Base-by-base conservation (phyloP, 2,329 filamentous ascomycete species). In the Arthrobotrys megalospora region DNA sequence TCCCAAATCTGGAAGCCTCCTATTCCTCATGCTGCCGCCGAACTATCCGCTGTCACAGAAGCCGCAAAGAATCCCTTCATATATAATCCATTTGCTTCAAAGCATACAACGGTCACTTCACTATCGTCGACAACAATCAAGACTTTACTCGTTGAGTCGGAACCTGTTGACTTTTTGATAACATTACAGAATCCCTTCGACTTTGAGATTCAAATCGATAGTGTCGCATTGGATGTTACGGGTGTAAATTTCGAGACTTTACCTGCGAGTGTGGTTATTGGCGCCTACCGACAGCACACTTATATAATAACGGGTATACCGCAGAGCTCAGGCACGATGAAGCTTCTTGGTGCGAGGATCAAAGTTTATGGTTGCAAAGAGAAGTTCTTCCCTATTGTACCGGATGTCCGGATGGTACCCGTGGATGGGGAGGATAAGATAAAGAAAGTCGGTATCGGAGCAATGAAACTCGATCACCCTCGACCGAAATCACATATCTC, bases 181-280 rank as follows among this genome's bases (percentile, higher is more conserved):
- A 94, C 92, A 1, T 86, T 99, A 16, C 96, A 98, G 83, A 99
- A 99, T 81, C 93, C 94, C 0, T 97, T 94, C 81, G 95, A 98
- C 77, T 91, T 98, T 80, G 93, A 97, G 79, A 86, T 99, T 3
- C 93, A 97, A 68, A 90, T 99, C 38, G 94, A 98, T 83, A 91
- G 90, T 66, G 88, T 99, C 52, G 88, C 87, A 28, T 86, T 99
- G 6, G 90, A 93, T 79, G 89, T 90, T 8, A 90, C 92, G 76
- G 94, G 93, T 0, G 88, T 90, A 24, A 87, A 90, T 0, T 93
- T 97, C 72, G 89, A 91, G 67, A 90, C 91, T 0, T 85, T 88
- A 6, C 85, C 88, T 12, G 89, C 91, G 80, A 88, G 88, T 63
- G 89, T 91, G 3, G 83, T 92, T 6, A 88, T 99, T 63, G 93